Base-by-base conservation (phyloP, 2,329 filamentous ascomycete genomes). In the Didymella lethalis region DNA sequence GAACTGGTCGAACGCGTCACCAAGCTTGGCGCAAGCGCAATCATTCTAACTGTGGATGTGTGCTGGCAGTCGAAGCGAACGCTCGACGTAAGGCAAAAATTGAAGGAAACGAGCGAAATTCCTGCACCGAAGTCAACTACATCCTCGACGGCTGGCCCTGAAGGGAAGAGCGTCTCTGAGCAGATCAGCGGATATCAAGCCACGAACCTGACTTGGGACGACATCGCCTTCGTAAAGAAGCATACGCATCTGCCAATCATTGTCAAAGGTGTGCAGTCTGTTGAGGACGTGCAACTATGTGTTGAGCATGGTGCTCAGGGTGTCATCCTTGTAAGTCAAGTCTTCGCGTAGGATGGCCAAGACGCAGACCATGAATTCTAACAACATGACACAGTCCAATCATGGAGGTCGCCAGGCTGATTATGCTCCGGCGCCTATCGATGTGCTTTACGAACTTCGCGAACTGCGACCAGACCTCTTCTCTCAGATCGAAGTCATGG, bases 151-250 rank as follows among this genome's bases (percentile, higher is more conserved):
- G 18, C n/a, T 29, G 16, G 25, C 10, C n/a, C 43, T 12, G 41
- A 41, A 10, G 44, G 32, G 7, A 48, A 47, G 43, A 54, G 51
- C 18, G 26, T 54, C 16, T 54, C 51, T 4, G 51, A 54, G 26
- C 51, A 54, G 34, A 54, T 54, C 18, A 54, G 51, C 20, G 51
- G 51, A 2, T 54, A 54, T n/a, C 51, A 54, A 32, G 51, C 51
- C 18, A 48, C 51, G 11, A 41, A 54, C 25, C 34, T 54, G 34
- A 47, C 51, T 7, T 54, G 51, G 51, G 26, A 41, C 14, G 51
- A 54, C 7, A 48, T 54, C 25, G 51, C 31, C 1, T 48, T 54
- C 32, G 44, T 54, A 7, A 54, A 18, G 18, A 47, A 48, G n/a
- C 44, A 54, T 8, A 54, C 51, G 25, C 51, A 54, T 41, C 6